Evolutionary conservation across 257 asterid genomes (phyloP).

Genomic region (Fraxinus americana): DNA sequence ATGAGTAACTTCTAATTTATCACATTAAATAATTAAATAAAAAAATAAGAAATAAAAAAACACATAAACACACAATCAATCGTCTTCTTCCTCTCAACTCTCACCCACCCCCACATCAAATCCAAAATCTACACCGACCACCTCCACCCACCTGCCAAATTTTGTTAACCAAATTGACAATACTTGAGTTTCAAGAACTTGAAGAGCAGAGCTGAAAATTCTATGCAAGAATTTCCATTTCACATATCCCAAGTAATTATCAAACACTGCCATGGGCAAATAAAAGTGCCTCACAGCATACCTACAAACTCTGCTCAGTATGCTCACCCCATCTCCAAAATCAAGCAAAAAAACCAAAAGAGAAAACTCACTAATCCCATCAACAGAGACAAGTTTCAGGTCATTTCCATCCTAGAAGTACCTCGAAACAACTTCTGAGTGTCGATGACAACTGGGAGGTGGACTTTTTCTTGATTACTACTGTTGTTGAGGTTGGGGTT

Average conservation of each 20-base stretch:
- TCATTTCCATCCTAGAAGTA: conserved; percentile 76
- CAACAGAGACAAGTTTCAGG: conserved; percentile 54
- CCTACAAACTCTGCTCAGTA: conserved; percentile 41
- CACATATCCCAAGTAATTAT: conserved; percentile 77
- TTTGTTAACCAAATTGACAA: background rate
- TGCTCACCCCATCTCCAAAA: conserved; percentile 55
- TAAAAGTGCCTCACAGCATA: conserved; percentile 63
- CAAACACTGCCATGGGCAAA: conserved; percentile 70
- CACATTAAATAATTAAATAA: no score
- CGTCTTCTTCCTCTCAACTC: no score
- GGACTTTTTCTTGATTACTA: conserved; percentile 26
- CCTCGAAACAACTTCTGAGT: conserved; percentile 55
- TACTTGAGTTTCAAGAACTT: conserved; percentile 98
- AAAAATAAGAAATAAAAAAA: no score
- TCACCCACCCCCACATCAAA: no score
- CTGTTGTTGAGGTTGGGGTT: conserved; percentile 13
- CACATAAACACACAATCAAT: no score
- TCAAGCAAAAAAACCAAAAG: conserved; percentile 41
- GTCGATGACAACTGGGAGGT: conserved; percentile 59
- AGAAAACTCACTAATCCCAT: conserved; percentile 47
- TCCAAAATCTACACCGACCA: no score
- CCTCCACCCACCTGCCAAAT: no score
- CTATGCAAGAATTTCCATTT: conserved; percentile 96
- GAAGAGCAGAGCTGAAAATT: conserved; percentile 91
- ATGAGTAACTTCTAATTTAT: no score